Evolutionary conservation across 2,329 filamentous ascomycete genomes (phyloP).

Genomic region (Alternaria sp.): DNA sequence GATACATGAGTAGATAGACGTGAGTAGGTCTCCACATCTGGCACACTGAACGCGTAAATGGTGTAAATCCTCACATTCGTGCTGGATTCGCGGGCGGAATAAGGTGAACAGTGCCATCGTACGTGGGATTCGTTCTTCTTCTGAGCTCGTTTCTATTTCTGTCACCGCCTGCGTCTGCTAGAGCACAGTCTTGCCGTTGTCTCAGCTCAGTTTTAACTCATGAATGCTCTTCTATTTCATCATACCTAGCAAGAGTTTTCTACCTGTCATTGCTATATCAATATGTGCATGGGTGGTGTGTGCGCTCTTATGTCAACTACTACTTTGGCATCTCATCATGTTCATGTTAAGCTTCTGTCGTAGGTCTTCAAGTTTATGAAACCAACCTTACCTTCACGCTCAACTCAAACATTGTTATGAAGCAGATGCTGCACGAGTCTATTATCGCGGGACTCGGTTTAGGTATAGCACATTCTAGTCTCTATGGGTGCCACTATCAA

Average conservation of each 20-base stretch:
- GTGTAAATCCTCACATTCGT: background rate
- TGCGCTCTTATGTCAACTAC: background rate
- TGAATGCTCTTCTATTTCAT: background rate
- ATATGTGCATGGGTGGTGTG: background rate
- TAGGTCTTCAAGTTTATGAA: background rate
- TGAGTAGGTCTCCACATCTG: background rate
- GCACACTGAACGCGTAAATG: background rate
- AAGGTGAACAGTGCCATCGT: background rate
- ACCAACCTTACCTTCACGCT: background rate
- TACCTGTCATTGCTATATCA: background rate
- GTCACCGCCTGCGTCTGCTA: too few species aligned
- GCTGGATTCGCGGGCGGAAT: background rate
- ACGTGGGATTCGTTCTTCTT: background rate
- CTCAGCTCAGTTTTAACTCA: background rate
- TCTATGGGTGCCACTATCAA: background rate
- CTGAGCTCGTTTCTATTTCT: background rate
- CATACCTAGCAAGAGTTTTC: background rate
- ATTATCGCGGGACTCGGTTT: background rate
- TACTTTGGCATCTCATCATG: background rate
- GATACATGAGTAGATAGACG: background rate
- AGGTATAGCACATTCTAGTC: background rate
- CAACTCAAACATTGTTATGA: too few species aligned
- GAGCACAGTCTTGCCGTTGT: too few species aligned
- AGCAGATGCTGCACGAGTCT: background rate
- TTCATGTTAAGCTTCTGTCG: background rate